Base-by-base conservation (phyloP, 2,329 filamentous ascomycete species). In the Pseudogymnoascus pannorum region DNA sequence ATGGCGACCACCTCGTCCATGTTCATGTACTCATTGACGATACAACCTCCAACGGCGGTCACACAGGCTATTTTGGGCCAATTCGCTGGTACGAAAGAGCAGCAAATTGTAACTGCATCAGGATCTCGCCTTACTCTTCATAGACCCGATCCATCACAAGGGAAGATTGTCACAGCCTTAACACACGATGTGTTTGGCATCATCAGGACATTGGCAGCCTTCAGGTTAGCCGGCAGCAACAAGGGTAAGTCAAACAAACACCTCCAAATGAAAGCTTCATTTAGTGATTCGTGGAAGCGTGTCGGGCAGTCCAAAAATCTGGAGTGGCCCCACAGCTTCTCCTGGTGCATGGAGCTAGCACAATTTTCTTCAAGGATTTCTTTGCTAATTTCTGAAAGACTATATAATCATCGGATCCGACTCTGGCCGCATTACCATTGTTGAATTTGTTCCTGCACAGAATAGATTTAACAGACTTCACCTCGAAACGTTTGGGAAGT, bases 1-100 rank as follows among this genome's bases (percentile, higher is more conserved):
- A 97, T 97, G 94, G 93, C 94, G 79, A 96, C 92, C 74, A 97
- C 93, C 64, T 97, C 92, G 67, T 93, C 93, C 75, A 96, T 97
- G 91, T 97, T 97, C 75, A 87, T 99, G 79, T 99, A 99, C 79
- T 94, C 91, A 71, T 82, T 99, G 79, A 97, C 94, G 68, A 87
- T 99, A 72, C 92, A 97, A 77, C 88, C 91, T 69, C 91, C 94
- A 33, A 92, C 92, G 67, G 89, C 91, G 63, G 86, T 96, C 71
- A 92, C 88, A 58, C 89, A 96, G 77, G 92, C 94, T 66, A 88
- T 97, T 67, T 83, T 96, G 63, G 95, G 94, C 69, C 93, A 97
- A 78, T 97, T 97, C 76, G 87, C 91, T 64, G 92, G 93, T 68
- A 96, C 91, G 66, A 96, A 93, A 78, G 93, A 97, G 77, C 94